Evolutionary conservation across 495 filamentous ascomycete genomes (phyloP).

Genomic region (Penicillium waksmanii): DNA sequence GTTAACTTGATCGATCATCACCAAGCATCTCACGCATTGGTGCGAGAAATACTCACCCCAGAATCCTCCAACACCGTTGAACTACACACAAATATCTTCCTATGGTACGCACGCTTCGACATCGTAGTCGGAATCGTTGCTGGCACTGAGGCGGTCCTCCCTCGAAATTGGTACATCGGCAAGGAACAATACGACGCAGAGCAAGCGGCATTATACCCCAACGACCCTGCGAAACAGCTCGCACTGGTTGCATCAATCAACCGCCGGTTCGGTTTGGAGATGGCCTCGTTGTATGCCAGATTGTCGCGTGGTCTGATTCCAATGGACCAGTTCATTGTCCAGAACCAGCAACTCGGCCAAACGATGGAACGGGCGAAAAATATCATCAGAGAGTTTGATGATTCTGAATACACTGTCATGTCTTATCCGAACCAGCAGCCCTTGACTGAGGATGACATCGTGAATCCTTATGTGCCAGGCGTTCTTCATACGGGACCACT

Average conservation of each 20-base stretch:
- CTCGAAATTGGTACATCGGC: conserved; percentile 78
- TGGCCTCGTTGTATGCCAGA: conserved; percentile 77
- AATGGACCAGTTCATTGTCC: conserved; percentile 63
- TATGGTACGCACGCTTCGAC: conserved; percentile 91
- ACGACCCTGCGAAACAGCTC: conserved; percentile 65
- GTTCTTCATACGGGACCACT: conserved; percentile 67
- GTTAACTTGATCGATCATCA: conserved; percentile 90
- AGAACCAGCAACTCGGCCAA: conserved; percentile 60
- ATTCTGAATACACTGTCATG: conserved; percentile 59
- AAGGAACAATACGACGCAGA: conserved; percentile 64
- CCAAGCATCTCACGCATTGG: conserved; percentile 81
- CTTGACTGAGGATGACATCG: conserved; percentile 63
- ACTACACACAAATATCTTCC: conserved; percentile 69
- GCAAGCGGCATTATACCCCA: conserved; percentile 61
- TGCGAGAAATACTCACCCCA: conserved; percentile 77
- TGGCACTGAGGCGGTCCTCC: conserved; percentile 71
- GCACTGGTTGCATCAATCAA: conserved; percentile 65
- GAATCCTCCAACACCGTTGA: conserved; percentile 72
- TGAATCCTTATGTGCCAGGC: conserved; percentile 71
- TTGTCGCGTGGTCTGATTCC: conserved; percentile 62
- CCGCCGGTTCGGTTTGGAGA: conserved; percentile 77
- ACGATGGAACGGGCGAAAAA: conserved; percentile 59
- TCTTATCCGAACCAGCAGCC: conserved; percentile 57
- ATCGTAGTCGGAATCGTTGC: conserved; percentile 82
- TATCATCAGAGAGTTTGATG: conserved; percentile 61